Base-by-base conservation (phyloP, 2,329 filamentous ascomycete genomes). In the Colletotrichum gigasporum region DNA sequence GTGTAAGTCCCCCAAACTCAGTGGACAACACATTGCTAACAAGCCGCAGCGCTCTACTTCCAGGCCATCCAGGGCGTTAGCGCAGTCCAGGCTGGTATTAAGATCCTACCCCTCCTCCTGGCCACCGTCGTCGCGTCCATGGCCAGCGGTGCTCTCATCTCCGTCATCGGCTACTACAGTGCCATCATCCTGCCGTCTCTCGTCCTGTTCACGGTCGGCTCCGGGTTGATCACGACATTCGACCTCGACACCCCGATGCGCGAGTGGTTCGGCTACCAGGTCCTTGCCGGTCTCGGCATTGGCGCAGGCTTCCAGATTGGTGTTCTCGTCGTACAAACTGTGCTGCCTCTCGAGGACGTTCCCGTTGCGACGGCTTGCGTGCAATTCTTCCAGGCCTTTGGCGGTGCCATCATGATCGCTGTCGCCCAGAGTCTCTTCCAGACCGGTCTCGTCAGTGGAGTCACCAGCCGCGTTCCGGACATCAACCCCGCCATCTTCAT, bases 371-470 rank as follows among this genome's bases (percentile, higher is more conserved):
- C 82, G 5, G 83, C 84, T 5, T 82, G 78, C 52, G 79, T 86
- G 1, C 80, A 83, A 34, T 90, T 92, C 76, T 88, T 87, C 77
- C 87, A 91, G 71, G 82, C 83, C 2, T 80, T 92, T 3, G 89
- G 89, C 39, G 89, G 89, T 3, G 87, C 90, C 2, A 76, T 92
- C 22, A 86, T 87, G 68, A 85, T 92, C 48, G 84, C 86, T 5
- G 85, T 91, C 9, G 85, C 86, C 0, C 87, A 92, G 73, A 87
- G 88, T 18, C 82, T 91, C 45, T 91, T 92, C 78, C 84, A 87
- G 67, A 91, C 91, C 70, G 86, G 83, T 0, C 78, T 92, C 16
- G 77, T 87, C 45, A 73, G 80, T 3, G 80, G 84, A 34, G 78
- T 93, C 3, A 67, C 71, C n/a, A 62, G 70, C 2, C 72, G 80